Evolutionary conservation across 345 rosid species (phyloP), one percentile per base, ranked within the genome.

Genomic region (Alliaria petiolata): DNA sequence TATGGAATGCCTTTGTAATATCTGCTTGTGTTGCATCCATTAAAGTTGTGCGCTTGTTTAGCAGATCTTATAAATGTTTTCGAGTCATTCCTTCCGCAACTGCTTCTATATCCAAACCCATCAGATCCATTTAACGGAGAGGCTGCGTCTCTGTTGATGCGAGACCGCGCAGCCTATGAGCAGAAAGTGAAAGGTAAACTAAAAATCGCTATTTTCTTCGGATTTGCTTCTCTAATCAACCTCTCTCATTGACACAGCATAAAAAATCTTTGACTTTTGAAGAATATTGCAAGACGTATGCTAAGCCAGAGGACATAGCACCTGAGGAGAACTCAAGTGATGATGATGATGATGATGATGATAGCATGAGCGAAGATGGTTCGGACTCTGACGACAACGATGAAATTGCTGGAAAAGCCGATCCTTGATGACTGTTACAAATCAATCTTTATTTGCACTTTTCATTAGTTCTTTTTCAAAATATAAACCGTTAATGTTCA

Each of bases 41-140:
- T 54, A 1, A 68, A 45, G 39, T 19, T 67, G 0, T 36, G 12
- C 12, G 12, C 12, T 55, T 63, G 70, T 61, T 65, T 53, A 57
- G 14, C 91, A 90, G 96, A 90, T 79, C 82, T 90, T 54, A 81
- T 81, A 13, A 88, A 90, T 68, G 96, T 90, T 43, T 90, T 90
- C 31, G 91, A 90, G 74, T 84, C 84, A 5, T 90, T 88, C 53
- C 89, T 86, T 56, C 97, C 95, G 1, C 95, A 90, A 77, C 82
- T 88, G 54, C 90, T 90, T 71, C 74, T 88, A 20, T 86, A 90
- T 81, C 96, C 93, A 44, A 90, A 90, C 66, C 83, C 93, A 19
- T 86, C 87, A 0, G 84, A 85, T 72, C 96, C 96, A 3, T 86
- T 88, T 73, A 88, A 90, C 30, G 90, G 88, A 58, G 93, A 90